A percentile compares a stretch with the other conserved stretches of the same genome.
Evolutionary conservation across 202 grass and related monocot genomes (phyloP).

Genomic region (Dendrocalamus latiflorus): DNA sequence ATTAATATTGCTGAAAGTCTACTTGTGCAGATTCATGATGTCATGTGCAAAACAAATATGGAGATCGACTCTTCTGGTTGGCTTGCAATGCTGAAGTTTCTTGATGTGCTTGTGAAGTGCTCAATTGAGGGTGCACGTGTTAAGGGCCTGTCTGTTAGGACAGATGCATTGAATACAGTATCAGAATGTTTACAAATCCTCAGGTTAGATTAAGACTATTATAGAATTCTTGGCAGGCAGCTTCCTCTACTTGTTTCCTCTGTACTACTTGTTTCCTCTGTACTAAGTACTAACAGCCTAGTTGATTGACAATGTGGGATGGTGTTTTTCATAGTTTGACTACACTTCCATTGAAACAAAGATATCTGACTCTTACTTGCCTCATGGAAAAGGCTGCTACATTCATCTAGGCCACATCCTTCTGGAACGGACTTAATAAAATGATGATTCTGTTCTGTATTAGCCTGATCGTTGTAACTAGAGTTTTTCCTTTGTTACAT

Average conservation of each 20-base stretch:
- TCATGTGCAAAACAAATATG: conserved; percentile 57
- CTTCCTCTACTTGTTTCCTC: conserved; percentile 7
- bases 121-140: conserved; percentile 31
- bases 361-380: not conserved
- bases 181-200: conserved; percentile 66
- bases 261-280: not conserved
- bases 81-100: conserved; percentile 59
- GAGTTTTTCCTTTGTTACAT: not conserved
- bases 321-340: not conserved
- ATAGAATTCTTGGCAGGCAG: not conserved
- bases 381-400: not conserved
- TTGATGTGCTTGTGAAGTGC: conserved; percentile 50
- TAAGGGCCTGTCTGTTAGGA: conserved; percentile 30
- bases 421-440: not conserved
- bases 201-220: conserved; percentile 54
- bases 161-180: conserved; percentile 34
- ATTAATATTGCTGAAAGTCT: not conserved
- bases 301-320: conserved; percentile 22
- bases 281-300: not conserved
- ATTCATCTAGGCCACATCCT: not conserved
- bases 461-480: not conserved
- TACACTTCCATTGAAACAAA: not conserved
- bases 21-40: conserved; percentile 61
- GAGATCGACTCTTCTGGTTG: conserved; percentile 59
- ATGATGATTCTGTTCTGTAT: not conserved